Percentiles rank a stretch among this genome's conserved stretches.
phyloP scores from a whole-genome alignment of 2,329 filamentous ascomycete species.

The Diaporthe amygdali region DNA sequence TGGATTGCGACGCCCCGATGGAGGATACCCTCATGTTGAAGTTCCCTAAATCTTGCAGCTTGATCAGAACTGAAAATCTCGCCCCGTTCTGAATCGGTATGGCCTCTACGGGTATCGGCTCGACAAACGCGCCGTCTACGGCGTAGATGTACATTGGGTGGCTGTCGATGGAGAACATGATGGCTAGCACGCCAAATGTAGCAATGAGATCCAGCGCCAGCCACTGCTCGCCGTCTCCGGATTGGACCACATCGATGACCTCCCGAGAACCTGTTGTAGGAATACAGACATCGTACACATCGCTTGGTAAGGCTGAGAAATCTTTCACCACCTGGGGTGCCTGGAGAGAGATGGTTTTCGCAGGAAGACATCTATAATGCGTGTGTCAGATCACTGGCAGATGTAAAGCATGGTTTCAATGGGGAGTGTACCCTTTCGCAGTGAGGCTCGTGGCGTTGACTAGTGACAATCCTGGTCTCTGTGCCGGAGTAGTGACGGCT shows the following conservation, averaged over 20 bases:
- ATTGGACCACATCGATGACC: conserved; percentile 45
- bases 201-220: conserved; percentile 60
- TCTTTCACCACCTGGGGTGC: conserved; percentile 29
- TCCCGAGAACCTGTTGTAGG: conserved; percentile 49
- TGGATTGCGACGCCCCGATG: conserved; percentile 55
- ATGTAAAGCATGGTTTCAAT: not conserved
- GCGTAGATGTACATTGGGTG: conserved; percentile 59
- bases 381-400: not conserved
- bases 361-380: not conserved
- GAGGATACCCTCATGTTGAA: conserved; percentile 62
- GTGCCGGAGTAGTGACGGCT: conserved; percentile 38
- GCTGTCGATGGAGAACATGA: conserved; percentile 55
- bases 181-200: conserved; percentile 51
- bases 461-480: conserved; percentile 28
- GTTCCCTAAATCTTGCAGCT: conserved; percentile 50
- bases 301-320: conserved; percentile 44
- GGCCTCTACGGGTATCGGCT: conserved; percentile 54
- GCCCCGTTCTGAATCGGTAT: conserved; percentile 56
- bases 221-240: conserved; percentile 45
- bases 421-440: not conserved
- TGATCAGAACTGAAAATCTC: conserved; percentile 56
- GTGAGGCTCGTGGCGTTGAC: conserved; percentile 7
- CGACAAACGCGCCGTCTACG: conserved; percentile 59
- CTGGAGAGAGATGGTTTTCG: not conserved
- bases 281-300: conserved; percentile 52